A percentile compares a stretch with the other conserved stretches of the same genome.
Conservation (phyloP, 768 basidiomycete genomes). For the Termitomyces sp. region DNA sequence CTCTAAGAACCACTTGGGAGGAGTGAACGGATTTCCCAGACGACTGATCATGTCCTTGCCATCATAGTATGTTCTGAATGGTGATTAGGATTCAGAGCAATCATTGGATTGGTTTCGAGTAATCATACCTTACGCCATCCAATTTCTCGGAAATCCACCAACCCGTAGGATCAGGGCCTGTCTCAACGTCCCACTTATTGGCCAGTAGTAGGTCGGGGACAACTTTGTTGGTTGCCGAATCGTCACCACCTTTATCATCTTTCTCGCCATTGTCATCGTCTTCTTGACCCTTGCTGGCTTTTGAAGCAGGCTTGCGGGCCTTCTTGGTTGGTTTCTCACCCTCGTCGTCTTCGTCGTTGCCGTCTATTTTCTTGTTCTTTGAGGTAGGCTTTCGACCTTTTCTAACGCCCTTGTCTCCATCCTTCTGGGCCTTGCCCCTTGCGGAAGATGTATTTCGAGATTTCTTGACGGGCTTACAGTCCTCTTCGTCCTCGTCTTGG, state of each 20-base stretch:
- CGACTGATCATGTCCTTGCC: constrained; percentile 52
- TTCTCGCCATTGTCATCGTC: constrained; percentile 25
- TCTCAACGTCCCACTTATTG: constrained; percentile 56
- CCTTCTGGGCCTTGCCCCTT: constrained; percentile 24
- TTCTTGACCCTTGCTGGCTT: constrained; percentile 27
- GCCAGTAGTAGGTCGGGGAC: constrained; percentile 51
- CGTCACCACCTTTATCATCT: neutral
- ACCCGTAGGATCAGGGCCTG: constrained; percentile 51
- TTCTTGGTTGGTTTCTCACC: constrained; percentile 12
- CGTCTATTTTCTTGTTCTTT: constrained; percentile 20
- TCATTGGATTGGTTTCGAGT: neutral
- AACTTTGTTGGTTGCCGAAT: constrained; percentile 24
- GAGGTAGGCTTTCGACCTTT: constrained; percentile 22
- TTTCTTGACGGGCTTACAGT: constrained; percentile 14
- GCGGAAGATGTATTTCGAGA: constrained; percentile 11
- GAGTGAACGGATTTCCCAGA: constrained; percentile 57
- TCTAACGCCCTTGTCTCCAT: constrained; percentile 25
- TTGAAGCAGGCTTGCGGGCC: constrained; percentile 11
- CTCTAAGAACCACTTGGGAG: constrained; percentile 57
- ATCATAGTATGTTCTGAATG: constrained; percentile 50
- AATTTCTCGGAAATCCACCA: constrained; percentile 67
- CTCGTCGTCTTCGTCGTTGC: constrained; percentile 19
- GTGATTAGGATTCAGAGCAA: constrained; percentile 1
- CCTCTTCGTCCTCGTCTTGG: constrained; percentile 15
- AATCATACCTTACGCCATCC: constrained; percentile 56